phyloP scores from a whole-genome alignment of 106 monocot genomes.

The Platanthera guangdongensis region DNA sequence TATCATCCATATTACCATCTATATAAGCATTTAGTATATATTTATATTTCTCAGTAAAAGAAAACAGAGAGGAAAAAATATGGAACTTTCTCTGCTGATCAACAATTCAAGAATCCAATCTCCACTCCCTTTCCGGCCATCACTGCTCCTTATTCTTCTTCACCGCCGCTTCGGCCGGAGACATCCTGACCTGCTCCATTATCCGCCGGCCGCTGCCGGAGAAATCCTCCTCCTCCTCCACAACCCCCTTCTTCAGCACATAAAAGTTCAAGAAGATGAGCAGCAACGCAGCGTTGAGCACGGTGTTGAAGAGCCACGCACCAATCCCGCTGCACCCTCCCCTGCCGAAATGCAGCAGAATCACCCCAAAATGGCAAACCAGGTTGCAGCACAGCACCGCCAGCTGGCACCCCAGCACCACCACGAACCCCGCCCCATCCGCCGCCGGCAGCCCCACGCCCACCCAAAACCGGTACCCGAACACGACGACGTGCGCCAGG shows the following conservation, averaged over 20 bases:
- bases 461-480: constrained; percentile 86
- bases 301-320: constrained; percentile 82
- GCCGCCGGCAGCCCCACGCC: constrained; percentile 54
- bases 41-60: too few relatives aligned
- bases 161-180: neutral
- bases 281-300: constrained; percentile 59
- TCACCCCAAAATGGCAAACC: constrained; percentile 58
- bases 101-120: neutral
- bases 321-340: constrained; percentile 90
- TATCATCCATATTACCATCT: too few relatives aligned
- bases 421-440: constrained; percentile 16
- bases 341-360: constrained; percentile 56
- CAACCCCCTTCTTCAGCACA: constrained; percentile 13
- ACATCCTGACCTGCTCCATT: neutral
- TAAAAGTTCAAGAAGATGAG: constrained; percentile 42
- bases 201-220: constrained; percentile 5
- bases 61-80: too few relatives aligned
- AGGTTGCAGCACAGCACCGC: constrained; percentile 56
- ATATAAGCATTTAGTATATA: too few relatives aligned
- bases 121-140: neutral
- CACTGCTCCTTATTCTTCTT: neutral
- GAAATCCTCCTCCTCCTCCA: constrained; percentile 12
- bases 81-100: too few relatives aligned
- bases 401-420: constrained; percentile 57
- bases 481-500: constrained; percentile 55